Base-by-base conservation (phyloP, 345 rosid genomes). In the Moricandia moricandioides region DNA sequence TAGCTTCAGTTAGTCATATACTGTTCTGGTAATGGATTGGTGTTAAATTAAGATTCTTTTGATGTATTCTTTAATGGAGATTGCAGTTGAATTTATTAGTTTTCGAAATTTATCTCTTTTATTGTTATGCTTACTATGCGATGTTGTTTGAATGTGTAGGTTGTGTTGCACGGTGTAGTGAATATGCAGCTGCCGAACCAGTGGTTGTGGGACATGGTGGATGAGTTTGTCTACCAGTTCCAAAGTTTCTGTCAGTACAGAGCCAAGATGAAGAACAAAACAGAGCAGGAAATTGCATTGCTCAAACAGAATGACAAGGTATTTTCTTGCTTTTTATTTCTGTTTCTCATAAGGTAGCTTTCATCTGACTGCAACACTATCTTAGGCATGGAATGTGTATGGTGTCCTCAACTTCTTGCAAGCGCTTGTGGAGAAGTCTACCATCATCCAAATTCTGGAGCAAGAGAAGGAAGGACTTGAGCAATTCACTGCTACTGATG, bases 121-220 rank as follows among this genome's bases (percentile, higher is more conserved):
- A 30, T 31, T 59, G 21, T 29, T 29, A 29, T 29, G 8, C 18
- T 13, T 13, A 18, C 12, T 54, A 5, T 58, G 21, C 0, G 37
- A 9, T 8, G 11, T 9, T 9, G 16, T 17, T 30, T 30, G 59
- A 31, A 1, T 67, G 30, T 55, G 62, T 69, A 89, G 95, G 99
- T 95, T 49, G 97, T 92, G 72, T 77, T 95, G 93, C 97, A 88
- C 43, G 97, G 98, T 10, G 94, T 88, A 51, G 98, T 95, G 80
- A 95, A 89, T 79, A 95, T 92, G 98, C 99, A 95, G 62, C 60
- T 95, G 70, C 99, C 99, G 1, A 95, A 92, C 65, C 99, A 95
- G 85, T 95, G 99, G 99, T 64, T 95, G 84, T 95, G 99, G 99
- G 99, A 95, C 71, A 90, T 95, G 99, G 98, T 95, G 77, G 98